Base-by-base conservation (phyloP, 768 basidiomycete genomes). In the Kwoniella bestiolae region DNA sequence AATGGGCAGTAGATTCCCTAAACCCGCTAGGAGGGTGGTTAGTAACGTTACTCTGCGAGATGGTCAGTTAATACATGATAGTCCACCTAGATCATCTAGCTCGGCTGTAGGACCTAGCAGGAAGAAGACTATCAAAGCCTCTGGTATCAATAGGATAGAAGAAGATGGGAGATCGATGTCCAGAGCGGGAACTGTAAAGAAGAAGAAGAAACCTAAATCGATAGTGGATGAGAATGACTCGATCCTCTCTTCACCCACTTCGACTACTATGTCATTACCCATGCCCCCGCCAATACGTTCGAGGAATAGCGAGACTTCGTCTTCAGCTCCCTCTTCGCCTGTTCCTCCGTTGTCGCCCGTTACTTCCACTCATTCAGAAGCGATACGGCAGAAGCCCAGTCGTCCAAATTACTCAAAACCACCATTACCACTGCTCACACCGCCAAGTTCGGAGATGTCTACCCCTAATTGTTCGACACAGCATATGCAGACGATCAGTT, bases 1-100 rank as follows among this genome's bases (percentile, higher is more conserved):
- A 3, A 53, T 60, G 25, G 63, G 68, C 14, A 71, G 69, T 5
- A 56, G 71, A 26, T 77, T 77, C 35, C 76, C 76, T 1, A 72
- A 70, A 66, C 46, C 74, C 25, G 70, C 63, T 9, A 65, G 58
- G 50, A 72, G 64, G 56, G 68, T 66, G 14, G 52, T 59, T 11
- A 71, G 68, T 41, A 65, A 35, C 14, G 62, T 77, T 3, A 66
- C 60, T 14, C n/a, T 77, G 3, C 46, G 70, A 41, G 71, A 73
- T 35, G 59, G 58, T 28, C 29, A 51, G 34, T 52, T 69, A 32
- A 49, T 60, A 9, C 56, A 38, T 63, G 35, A 18, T 21, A 23
- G 46, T 26, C 18, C 56, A 16, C 56, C 56, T 16, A 57, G 26
- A 32, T 49, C 58, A 29, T n/a, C 45, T 23, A 45, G 25, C 35